Evolutionary conservation across 306 rosid genomes (phyloP), one percentile per base, ranked within the genome.

Genomic region (Quercus glauca): DNA sequence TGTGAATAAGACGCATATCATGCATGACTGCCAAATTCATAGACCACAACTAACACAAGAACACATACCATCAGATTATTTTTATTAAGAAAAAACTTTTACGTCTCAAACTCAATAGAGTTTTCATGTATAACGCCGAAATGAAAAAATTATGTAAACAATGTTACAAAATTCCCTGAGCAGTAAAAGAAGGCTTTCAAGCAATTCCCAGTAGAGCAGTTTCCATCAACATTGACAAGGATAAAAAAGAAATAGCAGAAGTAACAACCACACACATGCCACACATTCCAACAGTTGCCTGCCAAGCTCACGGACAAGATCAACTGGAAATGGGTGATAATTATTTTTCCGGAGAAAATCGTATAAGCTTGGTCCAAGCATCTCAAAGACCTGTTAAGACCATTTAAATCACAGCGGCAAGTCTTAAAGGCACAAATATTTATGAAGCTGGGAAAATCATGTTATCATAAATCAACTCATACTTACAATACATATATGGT

Each of bases 401-500:
- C 99, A 95, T 93, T 93, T 90, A 29, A 92, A 92, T 95, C 84
- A 45, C 96, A 95, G 84, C 81, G 78, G 80, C n/a, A 79, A 80
- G 76, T 83, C 87, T 95, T 89, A 92, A 92, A 95, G 14, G 82
- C 92, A 93, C 92, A 63, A 83, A 82, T 79, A 86, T 83, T 73
- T 56, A 83, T 86, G 70, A 84, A 83, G 78, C 79, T 94, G 93
- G 98, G 94, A 88, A 90, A 93, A 84, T 70, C 88, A 91, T 90
- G 14, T 93, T 96, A 91, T 89, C 84, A 86, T 88, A 90, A 90
- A 67, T 89, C 91, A 89, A 85, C 85, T 84, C 83, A 88, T 91
- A 95, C 99, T 95, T 95, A 93, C 99, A 91, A 95, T 92, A 95
- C 99, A 95, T 79, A 95, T 93, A 95, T 95, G 99, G 89, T 95